Conservation (phyloP, 805 yeast species). For the Cyberlindnera euphorbiiphila region DNA sequence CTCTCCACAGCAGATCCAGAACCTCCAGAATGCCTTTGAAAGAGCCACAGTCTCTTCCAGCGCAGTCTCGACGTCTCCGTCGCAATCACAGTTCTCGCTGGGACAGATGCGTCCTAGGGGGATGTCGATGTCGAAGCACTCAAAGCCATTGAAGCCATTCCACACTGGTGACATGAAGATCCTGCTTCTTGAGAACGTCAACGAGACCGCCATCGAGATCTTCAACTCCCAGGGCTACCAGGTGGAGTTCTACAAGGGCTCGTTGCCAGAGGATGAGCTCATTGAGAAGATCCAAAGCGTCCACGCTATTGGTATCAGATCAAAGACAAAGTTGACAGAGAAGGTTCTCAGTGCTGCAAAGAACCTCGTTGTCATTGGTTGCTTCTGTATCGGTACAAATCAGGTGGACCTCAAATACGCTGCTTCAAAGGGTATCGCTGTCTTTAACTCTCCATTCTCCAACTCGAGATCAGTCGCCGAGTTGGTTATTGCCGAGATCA, state of each 20-base stretch:
- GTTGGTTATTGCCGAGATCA: constrained; percentile 91
- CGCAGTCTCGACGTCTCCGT: constrained; percentile 81
- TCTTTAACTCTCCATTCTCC: constrained; percentile 97
- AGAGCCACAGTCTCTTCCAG: constrained; percentile 56
- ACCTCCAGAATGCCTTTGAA: constrained; percentile 51
- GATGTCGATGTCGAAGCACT: constrained; percentile 41
- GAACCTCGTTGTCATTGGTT: constrained; percentile 86
- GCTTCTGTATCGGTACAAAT: constrained; percentile 99
- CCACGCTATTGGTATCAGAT: constrained; percentile 97
- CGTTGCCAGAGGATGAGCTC: constrained; percentile 88
- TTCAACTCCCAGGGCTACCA: constrained; percentile 92
- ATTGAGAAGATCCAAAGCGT: constrained; percentile 90
- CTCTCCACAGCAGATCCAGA: constrained; percentile 61
- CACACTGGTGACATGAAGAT: constrained; percentile 94
- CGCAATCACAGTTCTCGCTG: constrained; percentile 54
- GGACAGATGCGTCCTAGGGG: constrained; percentile 43
- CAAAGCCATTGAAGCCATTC: constrained; percentile 86
- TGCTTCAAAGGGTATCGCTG: constrained; percentile 90
- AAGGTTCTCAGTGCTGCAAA: constrained; percentile 80
- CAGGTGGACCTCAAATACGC: constrained; percentile 93
- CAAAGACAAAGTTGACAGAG: constrained; percentile 86
- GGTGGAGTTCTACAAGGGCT: constrained; percentile 87
- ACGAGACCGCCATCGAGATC: constrained; percentile 84
- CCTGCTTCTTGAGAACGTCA: constrained; percentile 86
- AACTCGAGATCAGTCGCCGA: constrained; percentile 99